A percentile compares a stretch with the other conserved stretches of the same genome.
phyloP scores from a whole-genome alignment of 192 early-diverging fungal genomes.

The Backusella liffmaniae region DNA sequence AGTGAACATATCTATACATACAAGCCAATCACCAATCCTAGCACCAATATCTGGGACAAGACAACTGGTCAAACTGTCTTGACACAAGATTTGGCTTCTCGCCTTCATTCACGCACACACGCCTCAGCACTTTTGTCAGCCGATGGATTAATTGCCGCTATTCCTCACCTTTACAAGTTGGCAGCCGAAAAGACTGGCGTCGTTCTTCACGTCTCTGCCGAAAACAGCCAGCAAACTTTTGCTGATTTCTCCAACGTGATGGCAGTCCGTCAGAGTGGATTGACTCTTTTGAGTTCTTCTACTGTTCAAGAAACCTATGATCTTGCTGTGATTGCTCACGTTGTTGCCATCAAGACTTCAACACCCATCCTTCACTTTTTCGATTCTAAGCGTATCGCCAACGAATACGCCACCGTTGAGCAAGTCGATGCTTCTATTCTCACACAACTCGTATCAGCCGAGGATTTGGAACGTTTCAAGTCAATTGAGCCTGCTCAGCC shows the following conservation, averaged over 20 bases:
- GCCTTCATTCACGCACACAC: conserved; percentile 24
- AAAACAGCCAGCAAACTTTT: conserved; percentile 29
- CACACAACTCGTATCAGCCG: conserved; percentile 31
- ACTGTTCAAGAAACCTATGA: conserved; percentile 82
- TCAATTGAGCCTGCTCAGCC: conserved; percentile 8
- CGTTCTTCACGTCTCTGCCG: conserved; percentile 56
- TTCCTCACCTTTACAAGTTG: conserved; percentile 57
- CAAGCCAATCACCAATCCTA: conserved; percentile 15
- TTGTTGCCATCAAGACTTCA: conserved; percentile 58
- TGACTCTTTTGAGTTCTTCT: conserved; percentile 72
- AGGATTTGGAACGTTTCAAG: conserved; percentile 43
- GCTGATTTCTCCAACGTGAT: conserved; percentile 59
- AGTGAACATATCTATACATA: conserved; percentile 46
- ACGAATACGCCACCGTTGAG: conserved; percentile 37
- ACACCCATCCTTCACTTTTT: conserved; percentile 68
- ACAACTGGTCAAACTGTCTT: conserved; percentile 37
- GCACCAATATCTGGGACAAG: conserved; percentile 34
- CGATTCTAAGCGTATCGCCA: conserved; percentile 37
- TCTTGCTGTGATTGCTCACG: conserved; percentile 77
- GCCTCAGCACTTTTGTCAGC: conserved; percentile 34
- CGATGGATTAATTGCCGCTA: conserved; percentile 42
- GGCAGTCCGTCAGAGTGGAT: conserved; percentile 76
- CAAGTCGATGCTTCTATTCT: conserved; percentile 30
- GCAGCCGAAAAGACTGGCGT: conserved; percentile 44
- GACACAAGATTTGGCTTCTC: conserved; percentile 26